These are phyloP conservation scores for Straminergon stramineum DNA, from an alignment of 225 moss, liverwort and hornwort genomes.

Conservation along the genomic window DNA sequence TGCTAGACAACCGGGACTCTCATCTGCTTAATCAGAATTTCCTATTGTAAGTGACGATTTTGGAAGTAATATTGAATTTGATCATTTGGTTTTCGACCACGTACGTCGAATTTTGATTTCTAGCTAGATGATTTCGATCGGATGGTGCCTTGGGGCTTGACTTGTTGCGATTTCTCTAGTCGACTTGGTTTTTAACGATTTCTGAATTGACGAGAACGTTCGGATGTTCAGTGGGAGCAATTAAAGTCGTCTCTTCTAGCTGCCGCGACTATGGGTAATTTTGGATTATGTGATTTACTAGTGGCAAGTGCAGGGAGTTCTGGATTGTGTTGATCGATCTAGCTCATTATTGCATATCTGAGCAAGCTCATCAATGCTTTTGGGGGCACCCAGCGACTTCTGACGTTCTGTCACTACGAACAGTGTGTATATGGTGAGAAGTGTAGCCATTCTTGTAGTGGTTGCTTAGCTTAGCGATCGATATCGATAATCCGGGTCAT, in stretches of 20 bases:
- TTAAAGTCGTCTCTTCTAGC: not conserved
- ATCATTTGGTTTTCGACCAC: not conserved
- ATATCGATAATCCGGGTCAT: not conserved
- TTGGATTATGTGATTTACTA: not conserved
- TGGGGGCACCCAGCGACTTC: not conserved
- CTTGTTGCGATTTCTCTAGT: not conserved
- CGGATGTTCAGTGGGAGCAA: not conserved
- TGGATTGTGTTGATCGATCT: no score
- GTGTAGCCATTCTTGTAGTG: not conserved
- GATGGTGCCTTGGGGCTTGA: not conserved
- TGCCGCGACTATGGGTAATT: not conserved
- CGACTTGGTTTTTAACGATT: not conserved
- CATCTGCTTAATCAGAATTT: not conserved
- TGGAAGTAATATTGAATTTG: not conserved
- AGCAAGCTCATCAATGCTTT: not conserved
- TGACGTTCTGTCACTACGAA: not conserved
- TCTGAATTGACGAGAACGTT: not conserved
- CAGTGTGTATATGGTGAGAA: not conserved
- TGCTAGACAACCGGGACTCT: not conserved
- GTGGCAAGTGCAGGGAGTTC: not conserved
- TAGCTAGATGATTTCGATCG: not conserved
- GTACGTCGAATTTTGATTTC: not conserved
- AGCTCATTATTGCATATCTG: not conserved
- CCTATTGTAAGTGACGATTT: not conserved
- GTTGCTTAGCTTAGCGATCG: not conserved